Evolutionary conservation across 139 green algal genomes (phyloP).

Genomic region (Bryopsis sp.): DNA sequence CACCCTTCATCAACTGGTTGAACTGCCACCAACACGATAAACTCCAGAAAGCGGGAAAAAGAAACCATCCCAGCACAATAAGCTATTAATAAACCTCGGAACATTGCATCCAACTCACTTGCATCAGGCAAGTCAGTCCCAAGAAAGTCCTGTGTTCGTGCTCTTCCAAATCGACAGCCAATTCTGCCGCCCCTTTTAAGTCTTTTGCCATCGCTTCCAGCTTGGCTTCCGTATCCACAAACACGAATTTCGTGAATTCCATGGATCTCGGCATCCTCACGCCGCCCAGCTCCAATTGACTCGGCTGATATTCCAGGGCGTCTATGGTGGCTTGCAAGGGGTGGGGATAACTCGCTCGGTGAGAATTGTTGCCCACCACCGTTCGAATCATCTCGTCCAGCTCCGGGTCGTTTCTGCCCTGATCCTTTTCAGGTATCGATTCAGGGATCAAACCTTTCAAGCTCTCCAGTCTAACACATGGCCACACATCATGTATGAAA

Average conservation of each 20-base stretch:
- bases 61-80: too few species aligned
- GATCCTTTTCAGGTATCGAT: neutral
- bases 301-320: slow-evolving; percentile 32
- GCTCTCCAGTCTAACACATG: neutral
- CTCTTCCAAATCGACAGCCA: slow-evolving; percentile 85
- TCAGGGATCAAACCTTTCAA: neutral
- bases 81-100: too few species aligned
- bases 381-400: neutral
- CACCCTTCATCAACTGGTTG: too few species aligned
- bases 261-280: slow-evolving; percentile 13
- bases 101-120: too few species aligned
- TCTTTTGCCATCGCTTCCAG: slow-evolving; percentile 34
- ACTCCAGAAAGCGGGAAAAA: too few species aligned
- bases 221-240: slow-evolving; percentile 40
- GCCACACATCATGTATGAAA: neutral
- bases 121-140: slow-evolving; percentile 89
- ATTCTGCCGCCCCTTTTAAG: slow-evolving; percentile 35
- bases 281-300: slow-evolving; percentile 26
- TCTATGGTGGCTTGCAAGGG: slow-evolving; percentile 44
- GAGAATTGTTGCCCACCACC: neutral
- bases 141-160: slow-evolving; percentile 67
- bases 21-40: too few species aligned
- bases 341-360: slow-evolving; percentile 29
- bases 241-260: slow-evolving; percentile 38
- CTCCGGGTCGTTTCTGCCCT: neutral